Evolutionary conservation across 306 rosid species (phyloP).

Genomic region (Vigna angularis): DNA sequence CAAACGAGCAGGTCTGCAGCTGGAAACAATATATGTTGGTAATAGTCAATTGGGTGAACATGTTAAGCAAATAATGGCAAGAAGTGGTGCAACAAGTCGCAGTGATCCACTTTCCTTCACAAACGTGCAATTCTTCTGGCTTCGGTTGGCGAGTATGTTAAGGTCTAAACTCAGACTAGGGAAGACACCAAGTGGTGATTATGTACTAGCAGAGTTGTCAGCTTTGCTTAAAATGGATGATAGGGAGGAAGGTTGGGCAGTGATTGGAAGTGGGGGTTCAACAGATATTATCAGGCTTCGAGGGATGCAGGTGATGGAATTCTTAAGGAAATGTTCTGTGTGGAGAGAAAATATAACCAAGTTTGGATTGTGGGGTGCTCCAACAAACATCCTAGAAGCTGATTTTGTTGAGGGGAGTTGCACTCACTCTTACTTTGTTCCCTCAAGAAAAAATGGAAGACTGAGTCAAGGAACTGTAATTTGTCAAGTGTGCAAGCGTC

Average conservation of each 20-base stretch:
- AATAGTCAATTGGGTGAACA: conserved; percentile 39
- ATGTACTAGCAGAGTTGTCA: conserved; percentile 52
- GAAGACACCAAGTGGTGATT: conserved; percentile 37
- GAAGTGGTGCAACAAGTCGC: conserved; percentile 19
- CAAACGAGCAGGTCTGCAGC: conserved; percentile 47
- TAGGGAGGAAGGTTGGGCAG: conserved; percentile 56
- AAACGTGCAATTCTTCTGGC: conserved; percentile 60
- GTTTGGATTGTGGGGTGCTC: conserved; percentile 49
- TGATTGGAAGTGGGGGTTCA: conserved; percentile 59
- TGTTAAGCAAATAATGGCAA: conserved; percentile 37
- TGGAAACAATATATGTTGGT: conserved; percentile 67
- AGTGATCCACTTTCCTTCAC: conserved; percentile 45
- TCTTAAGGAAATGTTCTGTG: conserved; percentile 32
- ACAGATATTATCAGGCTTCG: conserved; percentile 53
- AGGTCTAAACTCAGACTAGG: conserved; percentile 57
- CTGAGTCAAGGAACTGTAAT: conserved; percentile 40
- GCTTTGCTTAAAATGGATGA: conserved; percentile 52
- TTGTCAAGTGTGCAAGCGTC: conserved; percentile 60
- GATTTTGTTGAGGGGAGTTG: conserved; percentile 50
- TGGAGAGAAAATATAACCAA: conserved; percentile 47
- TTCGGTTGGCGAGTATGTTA: conserved; percentile 63
- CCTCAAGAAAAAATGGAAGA: conserved; percentile 42
- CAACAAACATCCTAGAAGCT: conserved; percentile 46
- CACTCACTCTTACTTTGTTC: conserved; percentile 43
- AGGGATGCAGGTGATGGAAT: conserved; percentile 49